These are phyloP conservation scores for Fragaria iinumae DNA, from an alignment of 306 rosid genomes.

Conservation along the genomic window DNA sequence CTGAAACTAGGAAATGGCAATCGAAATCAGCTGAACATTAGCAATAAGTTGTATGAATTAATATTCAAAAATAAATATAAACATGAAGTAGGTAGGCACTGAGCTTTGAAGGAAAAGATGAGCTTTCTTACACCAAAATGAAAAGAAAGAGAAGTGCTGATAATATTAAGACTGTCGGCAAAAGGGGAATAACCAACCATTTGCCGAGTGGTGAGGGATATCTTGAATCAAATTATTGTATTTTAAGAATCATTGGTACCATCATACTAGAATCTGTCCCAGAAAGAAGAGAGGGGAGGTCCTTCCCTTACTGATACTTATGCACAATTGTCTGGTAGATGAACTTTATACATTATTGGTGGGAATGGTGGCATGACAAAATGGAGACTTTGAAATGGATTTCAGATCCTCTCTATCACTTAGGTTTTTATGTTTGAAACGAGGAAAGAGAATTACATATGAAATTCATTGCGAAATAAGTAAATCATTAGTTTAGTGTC, in stretches of 20 bases:
- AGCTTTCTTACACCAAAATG: neutral
- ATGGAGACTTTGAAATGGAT: neutral
- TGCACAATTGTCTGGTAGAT: neutral
- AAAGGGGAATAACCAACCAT: conserved; percentile 1
- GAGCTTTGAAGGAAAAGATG: neutral
- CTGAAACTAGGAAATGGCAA: neutral
- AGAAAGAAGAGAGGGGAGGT: neutral
- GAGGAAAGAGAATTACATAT: neutral
- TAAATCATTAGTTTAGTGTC: neutral
- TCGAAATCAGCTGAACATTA: neutral
- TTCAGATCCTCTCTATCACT: neutral
- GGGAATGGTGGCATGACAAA: conserved; percentile 27
- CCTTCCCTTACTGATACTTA: conserved; percentile 9
- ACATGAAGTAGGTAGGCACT: neutral
- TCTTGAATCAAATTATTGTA: neutral
- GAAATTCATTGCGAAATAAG: neutral
- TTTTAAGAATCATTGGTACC: neutral
- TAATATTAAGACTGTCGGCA: conserved; percentile 4
- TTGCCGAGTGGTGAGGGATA: neutral
- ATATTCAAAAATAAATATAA: neutral
- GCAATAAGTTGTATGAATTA: neutral
- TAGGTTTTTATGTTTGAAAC: neutral
- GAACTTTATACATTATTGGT: conserved; percentile 34
- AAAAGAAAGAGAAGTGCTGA: neutral
- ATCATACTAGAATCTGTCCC: conserved; percentile 24